These are phyloP conservation scores for Botrytis elliptica DNA, from an alignment of 2,329 filamentous ascomycete genomes.

Conservation along the genomic window DNA sequence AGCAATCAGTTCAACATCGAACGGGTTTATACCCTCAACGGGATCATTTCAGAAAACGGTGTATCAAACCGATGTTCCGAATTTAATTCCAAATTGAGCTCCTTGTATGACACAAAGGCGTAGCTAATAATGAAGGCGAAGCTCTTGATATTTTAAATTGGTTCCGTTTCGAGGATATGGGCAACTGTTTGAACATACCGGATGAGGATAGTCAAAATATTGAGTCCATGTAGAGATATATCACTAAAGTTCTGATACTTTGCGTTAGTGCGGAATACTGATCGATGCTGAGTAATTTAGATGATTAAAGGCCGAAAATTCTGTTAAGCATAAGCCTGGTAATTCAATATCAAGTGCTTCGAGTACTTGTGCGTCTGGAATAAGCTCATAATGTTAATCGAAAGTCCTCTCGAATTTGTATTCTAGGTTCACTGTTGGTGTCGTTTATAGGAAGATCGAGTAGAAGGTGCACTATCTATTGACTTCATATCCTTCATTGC, in stretches of 20 bases:
- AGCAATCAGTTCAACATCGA: not conserved
- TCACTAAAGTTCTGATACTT: constrained; percentile 14
- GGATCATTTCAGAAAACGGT: not conserved
- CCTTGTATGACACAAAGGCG: constrained; percentile 12
- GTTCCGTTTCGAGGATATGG: constrained; percentile 14
- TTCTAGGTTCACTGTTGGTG: not conserved
- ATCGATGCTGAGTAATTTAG: not conserved
- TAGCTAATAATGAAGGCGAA: constrained; percentile 25
- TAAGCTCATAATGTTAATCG: constrained; percentile 7
- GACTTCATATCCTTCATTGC: constrained; percentile 9
- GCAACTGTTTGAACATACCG: constrained; percentile 21
- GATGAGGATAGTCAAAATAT: constrained; percentile 23
- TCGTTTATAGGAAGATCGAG: constrained; percentile 22
- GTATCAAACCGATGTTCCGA: not conserved
- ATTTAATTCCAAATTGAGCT: not conserved
- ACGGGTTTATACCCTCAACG: not conserved
- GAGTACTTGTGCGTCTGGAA: constrained; percentile 12
- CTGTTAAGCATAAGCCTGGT: constrained; percentile 23
- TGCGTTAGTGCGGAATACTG: not conserved
- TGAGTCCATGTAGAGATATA: constrained; percentile 24
- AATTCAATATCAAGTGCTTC: constrained; percentile 24
- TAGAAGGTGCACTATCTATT: constrained; percentile 15
- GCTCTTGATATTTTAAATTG: constrained; percentile 17
- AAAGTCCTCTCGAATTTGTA: constrained; percentile 5
- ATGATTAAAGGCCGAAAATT: not conserved